Percentiles rank a stretch among this genome's conserved stretches.
Conservation (phyloP, 2,329 filamentous ascomycete species). For the Penicillium sp. region DNA sequence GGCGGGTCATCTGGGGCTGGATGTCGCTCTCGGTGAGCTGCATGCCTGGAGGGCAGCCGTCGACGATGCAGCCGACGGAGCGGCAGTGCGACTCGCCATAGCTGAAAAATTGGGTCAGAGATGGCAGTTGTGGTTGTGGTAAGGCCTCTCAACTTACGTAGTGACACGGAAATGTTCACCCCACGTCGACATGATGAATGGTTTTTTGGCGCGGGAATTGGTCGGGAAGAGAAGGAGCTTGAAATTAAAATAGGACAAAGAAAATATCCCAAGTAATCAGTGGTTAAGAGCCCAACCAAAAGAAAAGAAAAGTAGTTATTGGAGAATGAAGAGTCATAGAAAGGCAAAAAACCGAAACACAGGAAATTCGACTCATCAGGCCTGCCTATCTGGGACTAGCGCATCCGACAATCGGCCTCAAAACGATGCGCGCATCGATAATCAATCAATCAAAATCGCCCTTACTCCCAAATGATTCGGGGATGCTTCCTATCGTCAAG, state of each 20-base stretch:
- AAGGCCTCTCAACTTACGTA: slow-evolving; percentile 58
- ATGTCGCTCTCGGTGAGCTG: slow-evolving; percentile 82
- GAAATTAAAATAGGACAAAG: neutral
- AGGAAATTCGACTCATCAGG: slow-evolving; percentile 25
- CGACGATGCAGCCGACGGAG: slow-evolving; percentile 92
- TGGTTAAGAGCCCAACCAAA: neutral
- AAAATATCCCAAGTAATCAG: neutral
- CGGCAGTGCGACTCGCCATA: slow-evolving; percentile 89
- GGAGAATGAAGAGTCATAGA: neutral
- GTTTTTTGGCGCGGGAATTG: neutral
- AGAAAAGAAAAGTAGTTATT: neutral
- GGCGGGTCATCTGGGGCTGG: slow-evolving; percentile 90
- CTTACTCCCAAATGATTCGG: slow-evolving; percentile 13
- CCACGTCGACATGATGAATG: slow-evolving; percentile 76
- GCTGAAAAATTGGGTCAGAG: slow-evolving; percentile 30
- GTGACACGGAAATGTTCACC: slow-evolving; percentile 79
- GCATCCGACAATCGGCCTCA: slow-evolving; percentile 26
- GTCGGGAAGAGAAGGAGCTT: neutral
- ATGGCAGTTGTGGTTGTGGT: slow-evolving; percentile 3
- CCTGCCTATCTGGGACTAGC: slow-evolving; percentile 28
- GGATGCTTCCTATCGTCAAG: slow-evolving; percentile 15
- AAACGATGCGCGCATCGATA: neutral
- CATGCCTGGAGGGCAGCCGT: slow-evolving; percentile 87
- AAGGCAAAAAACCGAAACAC: slow-evolving; percentile 5
- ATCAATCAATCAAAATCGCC: neutral